Conservation (phyloP, 208 protist species). For the Zelonia costaricensis region DNA sequence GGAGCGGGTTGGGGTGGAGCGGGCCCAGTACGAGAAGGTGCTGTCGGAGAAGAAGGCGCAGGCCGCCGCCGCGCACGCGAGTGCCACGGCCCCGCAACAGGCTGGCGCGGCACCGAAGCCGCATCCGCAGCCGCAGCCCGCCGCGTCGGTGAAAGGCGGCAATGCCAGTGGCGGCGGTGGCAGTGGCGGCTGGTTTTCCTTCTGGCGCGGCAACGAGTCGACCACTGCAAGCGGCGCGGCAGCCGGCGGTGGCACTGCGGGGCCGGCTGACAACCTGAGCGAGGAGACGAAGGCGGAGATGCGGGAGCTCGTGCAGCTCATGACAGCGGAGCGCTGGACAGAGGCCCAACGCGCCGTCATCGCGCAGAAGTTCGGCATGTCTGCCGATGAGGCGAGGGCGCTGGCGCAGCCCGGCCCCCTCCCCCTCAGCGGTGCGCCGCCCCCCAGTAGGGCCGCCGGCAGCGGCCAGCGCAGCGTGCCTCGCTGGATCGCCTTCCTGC, state of each 20-base stretch:
- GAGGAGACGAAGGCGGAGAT: conserved; percentile 44
- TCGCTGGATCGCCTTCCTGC: conserved; percentile 12
- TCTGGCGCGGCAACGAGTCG: conserved; percentile 19
- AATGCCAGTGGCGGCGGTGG: too few species aligned
- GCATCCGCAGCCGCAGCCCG: background rate
- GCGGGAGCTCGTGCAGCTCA: conserved; percentile 55
- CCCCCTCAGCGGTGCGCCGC: background rate
- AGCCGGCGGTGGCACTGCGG: background rate
- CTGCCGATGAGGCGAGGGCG: conserved; percentile 42
- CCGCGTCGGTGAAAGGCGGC: too few species aligned
- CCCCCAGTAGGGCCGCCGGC: too few species aligned
- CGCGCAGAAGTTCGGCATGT: conserved; percentile 67
- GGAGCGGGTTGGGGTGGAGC: conserved; percentile 33
- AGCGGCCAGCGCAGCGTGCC: background rate
- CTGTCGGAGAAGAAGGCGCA: conserved; percentile 16
- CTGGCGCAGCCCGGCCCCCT: conserved; percentile 10
- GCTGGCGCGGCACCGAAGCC: background rate
- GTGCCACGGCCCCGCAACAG: background rate
- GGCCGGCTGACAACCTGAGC: conserved; percentile 14
- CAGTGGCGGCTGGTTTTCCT: conserved; percentile 20
- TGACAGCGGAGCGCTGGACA: conserved; percentile 56
- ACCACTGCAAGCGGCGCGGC: conserved; percentile 1
- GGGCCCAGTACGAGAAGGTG: conserved; percentile 34
- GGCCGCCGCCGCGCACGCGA: background rate
- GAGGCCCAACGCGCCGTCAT: conserved; percentile 61